Evolutionary conservation across 164 flowering plant genomes (phyloP).

Genomic region (Amborella trichopoda): DNA sequence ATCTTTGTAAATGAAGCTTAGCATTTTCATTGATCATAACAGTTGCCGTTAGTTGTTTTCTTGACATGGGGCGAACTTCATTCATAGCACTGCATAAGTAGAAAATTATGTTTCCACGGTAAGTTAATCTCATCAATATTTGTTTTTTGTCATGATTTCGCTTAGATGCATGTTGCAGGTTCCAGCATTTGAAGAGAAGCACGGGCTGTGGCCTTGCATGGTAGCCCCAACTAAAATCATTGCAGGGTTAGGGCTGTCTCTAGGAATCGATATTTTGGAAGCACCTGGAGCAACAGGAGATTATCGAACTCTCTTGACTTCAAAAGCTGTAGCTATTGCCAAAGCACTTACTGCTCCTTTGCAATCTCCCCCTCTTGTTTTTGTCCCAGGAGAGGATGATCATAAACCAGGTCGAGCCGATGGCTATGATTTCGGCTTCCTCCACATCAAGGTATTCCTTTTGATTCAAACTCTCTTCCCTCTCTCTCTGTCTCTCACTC

Average conservation of each 20-base stretch:
- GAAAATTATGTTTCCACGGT: too few species aligned
- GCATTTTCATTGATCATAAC: too few species aligned
- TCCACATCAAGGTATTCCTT: conserved; percentile 78
- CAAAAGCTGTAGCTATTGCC: conserved; percentile 84
- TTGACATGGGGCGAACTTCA: too few species aligned
- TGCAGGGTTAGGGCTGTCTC: conserved; percentile 91
- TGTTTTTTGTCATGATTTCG: too few species aligned
- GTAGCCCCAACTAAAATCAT: conserved; percentile 98
- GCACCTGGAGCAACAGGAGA: conserved; percentile 99
- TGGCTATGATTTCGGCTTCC: conserved; percentile 95
- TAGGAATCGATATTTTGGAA: conserved; percentile 89
- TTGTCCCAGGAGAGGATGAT: conserved; percentile 85
- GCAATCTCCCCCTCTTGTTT: conserved; percentile 48
- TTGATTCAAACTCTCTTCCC: too few species aligned
- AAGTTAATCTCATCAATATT: too few species aligned
- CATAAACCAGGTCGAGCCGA: conserved; percentile 62
- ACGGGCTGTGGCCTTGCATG: conserved; percentile 88
- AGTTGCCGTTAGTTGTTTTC: too few species aligned
- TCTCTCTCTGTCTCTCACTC: too few species aligned
- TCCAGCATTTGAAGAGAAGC: conserved; percentile 65
- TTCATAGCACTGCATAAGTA: too few species aligned
- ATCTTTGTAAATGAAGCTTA: too few species aligned
- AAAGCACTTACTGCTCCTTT: conserved; percentile 72
- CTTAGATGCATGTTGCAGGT: conserved; percentile 70
- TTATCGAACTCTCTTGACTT: conserved; percentile 77